Percentiles rank a stretch among this genome's conserved stretches.
These are phyloP conservation scores for Wallacemonas collosoma DNA, from an alignment of 208 protist species.

Conservation along the genomic window DNA sequence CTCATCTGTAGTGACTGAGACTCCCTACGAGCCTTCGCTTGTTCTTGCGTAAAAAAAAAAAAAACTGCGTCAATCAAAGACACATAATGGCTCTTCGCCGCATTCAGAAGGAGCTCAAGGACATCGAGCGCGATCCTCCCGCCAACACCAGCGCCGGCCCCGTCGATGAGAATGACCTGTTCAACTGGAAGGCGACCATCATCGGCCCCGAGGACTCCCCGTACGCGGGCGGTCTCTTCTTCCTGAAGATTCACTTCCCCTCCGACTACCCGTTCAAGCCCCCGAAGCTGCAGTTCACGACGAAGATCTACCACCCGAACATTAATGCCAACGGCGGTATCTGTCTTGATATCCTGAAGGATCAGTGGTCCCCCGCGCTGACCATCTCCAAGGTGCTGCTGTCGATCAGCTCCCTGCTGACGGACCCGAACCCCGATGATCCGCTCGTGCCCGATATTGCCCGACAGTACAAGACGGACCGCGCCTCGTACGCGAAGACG, in stretches of 20 bases:
- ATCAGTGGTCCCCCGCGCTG: conserved; percentile 96
- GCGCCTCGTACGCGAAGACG: conserved; percentile 88
- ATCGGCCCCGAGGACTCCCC: conserved; percentile 96
- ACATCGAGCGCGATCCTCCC: conserved; percentile 95
- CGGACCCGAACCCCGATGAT: conserved; percentile 99
- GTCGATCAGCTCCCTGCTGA: conserved; percentile 98
- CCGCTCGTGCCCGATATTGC: conserved; percentile 98
- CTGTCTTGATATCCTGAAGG: conserved; percentile 98
- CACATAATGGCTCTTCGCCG: conserved; percentile 90
- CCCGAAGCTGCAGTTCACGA: conserved; percentile 93
- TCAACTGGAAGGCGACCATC: conserved; percentile 98
- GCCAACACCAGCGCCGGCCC: conserved; percentile 96
- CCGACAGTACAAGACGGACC: conserved; percentile 95
- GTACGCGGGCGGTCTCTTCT: conserved; percentile 98
- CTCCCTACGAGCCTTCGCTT: too few species aligned
- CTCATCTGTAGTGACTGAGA: too few species aligned
- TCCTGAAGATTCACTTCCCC: conserved; percentile 99
- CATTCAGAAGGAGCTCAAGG: conserved; percentile 96
- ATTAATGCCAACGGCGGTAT: conserved; percentile 98
- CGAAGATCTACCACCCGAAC: conserved; percentile 98
- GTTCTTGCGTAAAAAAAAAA: background rate
- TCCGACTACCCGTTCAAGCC: conserved; percentile 98
- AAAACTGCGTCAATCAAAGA: conserved; percentile 11
- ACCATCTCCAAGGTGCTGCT: conserved; percentile 99
- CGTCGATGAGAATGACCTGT: conserved; percentile 93